Evolutionary conservation across 345 rosid species (phyloP).

Genomic region (Garcia nutans): DNA sequence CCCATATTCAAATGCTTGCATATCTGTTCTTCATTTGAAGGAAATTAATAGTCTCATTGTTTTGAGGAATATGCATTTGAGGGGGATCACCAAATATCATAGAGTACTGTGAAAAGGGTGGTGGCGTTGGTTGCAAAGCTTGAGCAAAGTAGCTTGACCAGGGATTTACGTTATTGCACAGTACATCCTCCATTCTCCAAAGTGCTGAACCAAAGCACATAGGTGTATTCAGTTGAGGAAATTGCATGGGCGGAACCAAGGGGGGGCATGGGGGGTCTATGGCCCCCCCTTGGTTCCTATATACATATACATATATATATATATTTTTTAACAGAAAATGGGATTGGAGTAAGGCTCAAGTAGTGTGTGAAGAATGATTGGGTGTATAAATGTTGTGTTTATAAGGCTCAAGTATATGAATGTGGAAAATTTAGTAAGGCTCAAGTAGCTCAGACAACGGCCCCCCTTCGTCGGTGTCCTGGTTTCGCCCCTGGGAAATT

Average conservation of each 20-base stretch:
- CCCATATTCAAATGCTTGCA: neutral
- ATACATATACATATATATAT: too few relatives aligned
- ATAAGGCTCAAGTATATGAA: too few relatives aligned
- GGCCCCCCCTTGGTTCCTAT: too few relatives aligned
- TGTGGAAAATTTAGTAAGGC: too few relatives aligned
- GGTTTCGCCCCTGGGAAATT: neutral
- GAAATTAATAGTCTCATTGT: neutral
- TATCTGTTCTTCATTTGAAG: neutral
- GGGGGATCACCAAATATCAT: neutral
- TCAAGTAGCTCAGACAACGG: too few relatives aligned
- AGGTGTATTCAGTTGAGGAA: neutral
- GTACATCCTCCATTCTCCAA: neutral
- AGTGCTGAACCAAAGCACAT: neutral
- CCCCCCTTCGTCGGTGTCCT: too few relatives aligned
- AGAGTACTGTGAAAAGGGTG: neutral
- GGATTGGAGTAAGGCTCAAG: too few relatives aligned
- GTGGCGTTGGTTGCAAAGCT: neutral
- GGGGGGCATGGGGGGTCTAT: too few relatives aligned
- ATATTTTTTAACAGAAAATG: too few relatives aligned
- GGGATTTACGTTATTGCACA: neutral
- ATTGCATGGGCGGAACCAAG: neutral
- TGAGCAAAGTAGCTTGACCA: neutral
- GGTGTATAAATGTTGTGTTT: too few relatives aligned
- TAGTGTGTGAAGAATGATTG: too few relatives aligned
- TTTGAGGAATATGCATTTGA: neutral